phyloP scores from a whole-genome alignment of 257 asterid genomes.

The Linaria vulgaris region DNA sequence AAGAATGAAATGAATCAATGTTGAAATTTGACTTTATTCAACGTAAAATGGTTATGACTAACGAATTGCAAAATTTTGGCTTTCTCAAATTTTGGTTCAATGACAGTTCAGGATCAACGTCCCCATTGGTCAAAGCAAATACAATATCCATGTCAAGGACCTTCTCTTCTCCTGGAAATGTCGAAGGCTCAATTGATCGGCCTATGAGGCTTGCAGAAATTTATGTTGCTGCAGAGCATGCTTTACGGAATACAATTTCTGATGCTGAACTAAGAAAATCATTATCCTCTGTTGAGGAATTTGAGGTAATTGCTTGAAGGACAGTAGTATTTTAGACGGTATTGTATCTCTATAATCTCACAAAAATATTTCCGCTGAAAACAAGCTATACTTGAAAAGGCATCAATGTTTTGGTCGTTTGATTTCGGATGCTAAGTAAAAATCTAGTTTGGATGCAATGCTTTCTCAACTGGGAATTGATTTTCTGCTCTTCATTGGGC shows the following conservation, averaged over 20 bases:
- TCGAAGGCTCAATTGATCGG: conserved; percentile 73
- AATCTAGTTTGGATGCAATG: conserved; percentile 9
- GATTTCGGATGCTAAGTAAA: neutral
- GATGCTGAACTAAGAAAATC: conserved; percentile 63
- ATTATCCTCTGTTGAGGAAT: conserved; percentile 74
- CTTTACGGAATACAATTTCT: conserved; percentile 74
- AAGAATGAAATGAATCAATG: neutral
- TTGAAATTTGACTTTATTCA: neutral
- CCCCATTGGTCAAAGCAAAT: conserved; percentile 47
- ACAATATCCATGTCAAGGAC: conserved; percentile 71
- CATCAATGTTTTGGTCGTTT: neutral
- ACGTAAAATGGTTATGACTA: neutral
- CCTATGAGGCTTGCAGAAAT: conserved; percentile 98
- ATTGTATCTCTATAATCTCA: conserved; percentile 4
- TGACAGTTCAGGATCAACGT: conserved; percentile 67
- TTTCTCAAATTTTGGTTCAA: conserved; percentile 40
- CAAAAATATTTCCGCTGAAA: conserved; percentile 13
- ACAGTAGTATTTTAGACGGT: conserved; percentile 10
- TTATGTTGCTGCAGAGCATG: conserved; percentile 92
- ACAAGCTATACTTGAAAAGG: conserved; percentile 13
- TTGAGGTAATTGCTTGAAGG: conserved; percentile 66
- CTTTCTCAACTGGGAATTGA: conserved; percentile 24
- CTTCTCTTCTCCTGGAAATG: conserved; percentile 81
- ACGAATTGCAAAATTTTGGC: conserved; percentile 7
- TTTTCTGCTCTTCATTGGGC: conserved; percentile 24